Percentiles rank a stretch among this genome's conserved stretches.
Evolutionary conservation across 1,139 yeast genomes (phyloP).

Genomic region (Geotrichum candidum): DNA sequence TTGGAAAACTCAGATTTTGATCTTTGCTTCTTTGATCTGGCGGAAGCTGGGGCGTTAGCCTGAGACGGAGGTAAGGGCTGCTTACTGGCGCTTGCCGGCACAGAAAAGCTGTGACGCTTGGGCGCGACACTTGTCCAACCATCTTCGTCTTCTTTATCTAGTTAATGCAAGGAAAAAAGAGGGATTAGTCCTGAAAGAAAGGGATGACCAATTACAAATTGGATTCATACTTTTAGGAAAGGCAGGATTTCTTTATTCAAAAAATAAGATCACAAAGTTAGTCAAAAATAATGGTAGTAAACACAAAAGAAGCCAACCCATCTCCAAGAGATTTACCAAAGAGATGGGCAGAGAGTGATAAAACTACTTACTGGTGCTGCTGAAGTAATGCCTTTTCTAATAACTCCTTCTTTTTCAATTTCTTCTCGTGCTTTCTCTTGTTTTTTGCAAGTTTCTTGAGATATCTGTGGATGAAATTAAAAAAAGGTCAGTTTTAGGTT

Average conservation of each 20-base stretch:
- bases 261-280: not conserved
- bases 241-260: not conserved
- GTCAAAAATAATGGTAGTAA: not conserved
- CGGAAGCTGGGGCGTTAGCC: not conserved
- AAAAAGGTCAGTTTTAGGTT: not conserved
- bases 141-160: slow-evolving; percentile 26
- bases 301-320: not conserved
- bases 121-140: slow-evolving; percentile 34
- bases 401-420: not conserved
- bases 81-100: not conserved
- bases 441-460: not conserved
- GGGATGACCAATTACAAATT: not conserved
- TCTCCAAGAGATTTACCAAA: not conserved
- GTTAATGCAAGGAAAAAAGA: not conserved
- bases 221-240: not conserved
- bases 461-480: not conserved
- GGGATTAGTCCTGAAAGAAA: not conserved
- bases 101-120: slow-evolving; percentile 19
- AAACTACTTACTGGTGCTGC: not conserved
- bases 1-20: slow-evolving; percentile 1
- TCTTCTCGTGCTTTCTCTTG: not conserved
- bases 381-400: not conserved
- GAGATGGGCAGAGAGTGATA: not conserved
- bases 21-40: not conserved
- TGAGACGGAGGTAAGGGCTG: not conserved